phyloP scores from a whole-genome alignment of 2,329 filamentous ascomycete genomes.

The Kalmusia sp. region DNA sequence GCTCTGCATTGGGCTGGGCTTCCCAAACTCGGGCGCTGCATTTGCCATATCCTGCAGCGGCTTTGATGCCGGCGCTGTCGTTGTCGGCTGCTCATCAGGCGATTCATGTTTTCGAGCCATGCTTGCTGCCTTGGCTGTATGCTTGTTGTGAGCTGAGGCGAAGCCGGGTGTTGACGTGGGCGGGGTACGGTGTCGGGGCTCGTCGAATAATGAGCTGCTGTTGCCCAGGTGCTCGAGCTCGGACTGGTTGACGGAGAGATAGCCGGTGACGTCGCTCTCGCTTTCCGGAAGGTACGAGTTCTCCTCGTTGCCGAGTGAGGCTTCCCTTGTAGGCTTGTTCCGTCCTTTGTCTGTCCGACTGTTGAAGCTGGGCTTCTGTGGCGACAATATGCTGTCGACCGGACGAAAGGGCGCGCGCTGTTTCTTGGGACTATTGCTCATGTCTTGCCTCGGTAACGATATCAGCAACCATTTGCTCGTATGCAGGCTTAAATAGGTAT shows the following conservation, averaged over 20 bases:
- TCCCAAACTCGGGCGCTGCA: conserved; percentile 60
- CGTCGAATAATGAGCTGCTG: conserved; percentile 46
- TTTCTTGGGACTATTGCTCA: conserved; percentile 37
- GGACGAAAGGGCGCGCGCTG: conserved; percentile 41
- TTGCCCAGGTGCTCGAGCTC: conserved; percentile 32
- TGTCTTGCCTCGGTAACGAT: conserved; percentile 12
- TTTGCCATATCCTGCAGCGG: conserved; percentile 42
- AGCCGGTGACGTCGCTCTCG: conserved; percentile 5
- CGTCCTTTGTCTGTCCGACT: not conserved
- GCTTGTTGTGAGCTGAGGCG: conserved; percentile 7
- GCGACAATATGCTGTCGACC: conserved; percentile 41
- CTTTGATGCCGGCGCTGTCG: conserved; percentile 30
- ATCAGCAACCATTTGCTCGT: not conserved
- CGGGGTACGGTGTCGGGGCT: conserved; percentile 17
- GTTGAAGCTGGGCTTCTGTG: conserved; percentile 39
- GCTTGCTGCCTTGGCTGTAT: conserved; percentile 20
- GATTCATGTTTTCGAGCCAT: conserved; percentile 63
- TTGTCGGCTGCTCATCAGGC: conserved; percentile 44
- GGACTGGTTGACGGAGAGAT: conserved; percentile 15
- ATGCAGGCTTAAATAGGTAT: too few relatives aligned
- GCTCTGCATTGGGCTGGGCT: conserved; percentile 63
- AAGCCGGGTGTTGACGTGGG: conserved; percentile 2
- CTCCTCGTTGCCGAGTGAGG: conserved; percentile 9
- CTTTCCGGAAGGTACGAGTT: conserved; percentile 8
- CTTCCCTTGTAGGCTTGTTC: conserved; percentile 1